phyloP scores from a whole-genome alignment of 2,329 filamentous ascomycete species.

The Neonectria punicea region DNA sequence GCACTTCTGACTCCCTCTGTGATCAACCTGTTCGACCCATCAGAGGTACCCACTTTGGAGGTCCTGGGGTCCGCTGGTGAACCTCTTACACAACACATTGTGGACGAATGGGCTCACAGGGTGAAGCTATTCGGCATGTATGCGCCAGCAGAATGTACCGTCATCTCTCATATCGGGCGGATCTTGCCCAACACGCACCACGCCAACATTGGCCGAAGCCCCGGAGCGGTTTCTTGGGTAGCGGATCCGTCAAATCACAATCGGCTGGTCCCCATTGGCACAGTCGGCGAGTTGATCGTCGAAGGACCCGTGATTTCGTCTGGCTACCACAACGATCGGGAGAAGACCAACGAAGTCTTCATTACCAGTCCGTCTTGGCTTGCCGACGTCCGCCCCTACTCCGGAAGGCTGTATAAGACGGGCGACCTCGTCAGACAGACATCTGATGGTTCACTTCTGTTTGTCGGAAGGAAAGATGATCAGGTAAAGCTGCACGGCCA shows the following conservation, averaged over 20 bases:
- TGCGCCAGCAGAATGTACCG: slow-evolving; percentile 11
- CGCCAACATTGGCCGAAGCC: slow-evolving; percentile 1
- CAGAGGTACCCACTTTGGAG: slow-evolving; percentile 1
- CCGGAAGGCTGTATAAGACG: slow-evolving; percentile 59
- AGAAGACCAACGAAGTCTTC: slow-evolving; percentile 1
- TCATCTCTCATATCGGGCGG: slow-evolving; percentile 7
- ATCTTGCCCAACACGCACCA: slow-evolving; percentile 1
- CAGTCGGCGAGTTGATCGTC: slow-evolving; percentile 5
- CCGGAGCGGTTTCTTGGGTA: slow-evolving; percentile 3
- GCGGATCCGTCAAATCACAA: background rate
- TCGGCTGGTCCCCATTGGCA: background rate
- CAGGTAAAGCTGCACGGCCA: slow-evolving; percentile 32
- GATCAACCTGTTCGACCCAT: slow-evolving; percentile 2
- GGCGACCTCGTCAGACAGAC: slow-evolving; percentile 61
- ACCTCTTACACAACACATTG: slow-evolving; percentile 1
- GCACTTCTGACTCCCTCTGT: slow-evolving; percentile 9
- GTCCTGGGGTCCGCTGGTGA: background rate
- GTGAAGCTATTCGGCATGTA: slow-evolving; percentile 14
- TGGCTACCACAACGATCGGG: slow-evolving; percentile 2
- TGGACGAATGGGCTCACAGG: slow-evolving; percentile 8
- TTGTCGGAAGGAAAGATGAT: slow-evolving; percentile 24
- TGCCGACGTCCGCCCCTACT: slow-evolving; percentile 13
- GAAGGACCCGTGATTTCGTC: slow-evolving; percentile 2
- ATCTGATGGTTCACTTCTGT: slow-evolving; percentile 34
- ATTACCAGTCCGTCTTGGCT: slow-evolving; percentile 1